phyloP scores from a whole-genome alignment of 768 basidiomycete species.

The Cystobasidium tubakii region DNA sequence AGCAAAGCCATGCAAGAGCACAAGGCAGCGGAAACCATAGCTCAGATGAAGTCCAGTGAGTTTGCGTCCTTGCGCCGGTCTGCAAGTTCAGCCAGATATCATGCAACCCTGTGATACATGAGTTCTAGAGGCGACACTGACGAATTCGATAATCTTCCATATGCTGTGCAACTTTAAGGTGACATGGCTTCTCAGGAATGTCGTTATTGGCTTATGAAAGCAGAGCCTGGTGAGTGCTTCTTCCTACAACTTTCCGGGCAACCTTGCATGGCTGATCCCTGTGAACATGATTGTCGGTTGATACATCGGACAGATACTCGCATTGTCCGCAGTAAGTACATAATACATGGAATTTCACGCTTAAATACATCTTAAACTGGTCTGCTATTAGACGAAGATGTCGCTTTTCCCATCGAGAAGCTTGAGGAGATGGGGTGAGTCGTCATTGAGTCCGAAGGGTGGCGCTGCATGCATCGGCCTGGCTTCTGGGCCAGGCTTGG shows the following conservation, averaged over 20 bases:
- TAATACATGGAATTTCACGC: not conserved
- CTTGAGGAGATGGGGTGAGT: constrained; percentile 21
- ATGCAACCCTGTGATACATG: too few relatives aligned
- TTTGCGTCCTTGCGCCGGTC: not conserved
- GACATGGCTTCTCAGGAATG: not conserved
- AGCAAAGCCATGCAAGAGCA: not conserved
- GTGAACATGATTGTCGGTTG: not conserved
- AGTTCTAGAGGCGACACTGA: not conserved
- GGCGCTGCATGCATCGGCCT: too few relatives aligned
- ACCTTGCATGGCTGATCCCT: not conserved
- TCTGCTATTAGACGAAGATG: constrained; percentile 16
- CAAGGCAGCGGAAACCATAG: not conserved
- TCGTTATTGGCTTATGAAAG: constrained; percentile 25
- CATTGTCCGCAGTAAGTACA: constrained; percentile 19
- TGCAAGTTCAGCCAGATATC: too few relatives aligned
- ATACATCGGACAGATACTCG: constrained; percentile 17
- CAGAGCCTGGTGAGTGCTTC: constrained; percentile 23
- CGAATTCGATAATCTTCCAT: not conserved
- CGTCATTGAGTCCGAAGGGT: too few relatives aligned
- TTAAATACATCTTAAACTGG: not conserved
- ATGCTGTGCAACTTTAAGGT: not conserved
- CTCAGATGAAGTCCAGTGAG: not conserved
- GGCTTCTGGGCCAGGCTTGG: not conserved
- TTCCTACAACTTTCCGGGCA: not conserved
- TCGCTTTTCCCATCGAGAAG: constrained; percentile 29